These are phyloP conservation scores for Chrysanthemum seticuspe DNA, from an alignment of 129 eudicot genomes.

Conservation along the genomic window DNA sequence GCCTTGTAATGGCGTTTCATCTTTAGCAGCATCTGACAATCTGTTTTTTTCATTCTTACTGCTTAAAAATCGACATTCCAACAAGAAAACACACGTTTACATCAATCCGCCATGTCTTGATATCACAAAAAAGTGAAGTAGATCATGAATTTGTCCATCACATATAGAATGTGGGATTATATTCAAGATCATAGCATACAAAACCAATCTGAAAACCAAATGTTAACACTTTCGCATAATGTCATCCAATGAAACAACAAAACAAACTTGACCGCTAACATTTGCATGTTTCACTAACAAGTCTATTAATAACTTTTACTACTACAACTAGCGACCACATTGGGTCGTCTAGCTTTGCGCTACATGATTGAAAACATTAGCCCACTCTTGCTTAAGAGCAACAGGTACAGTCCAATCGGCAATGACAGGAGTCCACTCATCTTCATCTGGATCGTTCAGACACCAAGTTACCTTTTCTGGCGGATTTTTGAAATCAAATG, in stretches of 20 bases:
- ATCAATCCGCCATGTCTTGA: too few species aligned
- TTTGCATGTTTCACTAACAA: constrained; percentile 3
- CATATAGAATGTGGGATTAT: too few species aligned
- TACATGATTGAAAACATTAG: constrained; percentile 38
- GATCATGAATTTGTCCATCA: too few species aligned
- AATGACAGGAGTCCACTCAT: constrained; percentile 45
- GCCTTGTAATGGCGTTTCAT: not conserved
- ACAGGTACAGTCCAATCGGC: constrained; percentile 35
- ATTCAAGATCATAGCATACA: too few species aligned
- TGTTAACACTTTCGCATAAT: not conserved
- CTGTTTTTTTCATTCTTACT: too few species aligned
- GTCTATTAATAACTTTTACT: not conserved
- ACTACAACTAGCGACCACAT: constrained; percentile 2
- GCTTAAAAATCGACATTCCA: too few species aligned
- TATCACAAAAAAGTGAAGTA: too few species aligned
- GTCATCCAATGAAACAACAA: constrained; percentile 17
- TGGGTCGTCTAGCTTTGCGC: constrained; percentile 12
- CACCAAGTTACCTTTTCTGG: constrained; percentile 49
- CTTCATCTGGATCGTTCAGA: constrained; percentile 30
- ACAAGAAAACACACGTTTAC: too few species aligned
- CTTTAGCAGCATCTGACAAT: not conserved
- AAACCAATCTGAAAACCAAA: too few species aligned
- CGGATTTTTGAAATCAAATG: constrained; percentile 42
- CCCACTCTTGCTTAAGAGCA: constrained; percentile 45
- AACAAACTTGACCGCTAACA: not conserved